Evolutionary conservation across 768 basidiomycete species (phyloP), one percentile per base, ranked within the genome.

Genomic region (Agaricus bisporus): DNA sequence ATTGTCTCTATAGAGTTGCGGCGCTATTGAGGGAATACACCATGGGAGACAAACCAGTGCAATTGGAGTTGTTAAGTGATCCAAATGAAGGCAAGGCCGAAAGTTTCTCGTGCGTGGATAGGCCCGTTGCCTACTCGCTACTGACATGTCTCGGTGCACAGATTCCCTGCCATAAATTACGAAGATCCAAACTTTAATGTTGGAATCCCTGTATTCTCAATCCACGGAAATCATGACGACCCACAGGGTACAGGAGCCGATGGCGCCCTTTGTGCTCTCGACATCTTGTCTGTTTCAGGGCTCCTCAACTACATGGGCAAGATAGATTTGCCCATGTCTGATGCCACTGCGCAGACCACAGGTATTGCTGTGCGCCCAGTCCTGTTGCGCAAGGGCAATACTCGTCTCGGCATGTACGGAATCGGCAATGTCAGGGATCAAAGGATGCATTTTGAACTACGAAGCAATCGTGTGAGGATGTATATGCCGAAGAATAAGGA

Each of bases 141-240:
- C 41, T 51, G 55, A 26, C 48, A 28, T 18, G 9, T 45, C 17
- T 3, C 15, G 8, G 1, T 18, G 1, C 20, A 5, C 60, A 98
- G 94, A 14, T 99, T 98, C 64, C 97, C 97, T 11, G 92, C 93
- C 1, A 73, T 99, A 58, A 98, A 99, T 67, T 98, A 98, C 63
- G 94, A 99, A 68, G 95, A 99, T 61, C 83, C 87, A 1, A 98
- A 99, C 66, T 76, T 98, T 53, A 99, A 99, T 65, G 79, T 99
- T 48, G 83, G 82, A 3, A 91, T 97, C n/a, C 97, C 97, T 3
- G 89, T 98, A 26, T 99, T 99, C 70, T 98, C 95, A 0, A 98
- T 99, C 48, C 97, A 99, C 63, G 97, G 97, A 41, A 99, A 99
- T 64, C 97, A 99, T 68, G 97, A 99, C 63, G 97, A 99, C 62